Conservation (phyloP, 192 early-diverging fungal species). For the Chytriomyces confervae region DNA sequence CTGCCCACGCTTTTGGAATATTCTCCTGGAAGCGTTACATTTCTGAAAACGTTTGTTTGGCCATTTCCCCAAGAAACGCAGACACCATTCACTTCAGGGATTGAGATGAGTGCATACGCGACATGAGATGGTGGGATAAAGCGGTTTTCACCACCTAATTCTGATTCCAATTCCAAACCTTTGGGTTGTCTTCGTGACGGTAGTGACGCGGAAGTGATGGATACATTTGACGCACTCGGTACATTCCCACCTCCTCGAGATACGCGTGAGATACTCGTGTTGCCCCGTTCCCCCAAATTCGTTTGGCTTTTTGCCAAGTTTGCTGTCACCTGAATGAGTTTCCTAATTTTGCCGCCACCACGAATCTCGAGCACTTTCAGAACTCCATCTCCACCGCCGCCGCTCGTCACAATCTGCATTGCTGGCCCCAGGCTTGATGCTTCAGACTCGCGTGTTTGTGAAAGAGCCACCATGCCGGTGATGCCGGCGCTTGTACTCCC, state of each 20-base stretch:
- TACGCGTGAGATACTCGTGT: no score
- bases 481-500: not conserved
- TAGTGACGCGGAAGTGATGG: not conserved
- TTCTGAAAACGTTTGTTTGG: not conserved
- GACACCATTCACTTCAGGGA: slow-evolving; percentile 20
- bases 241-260: not conserved
- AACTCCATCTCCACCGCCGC: slow-evolving; percentile 4
- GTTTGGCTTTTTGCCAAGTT: no score
- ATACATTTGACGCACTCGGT: not conserved
- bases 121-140: not conserved
- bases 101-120: slow-evolving; percentile 3
- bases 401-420: not conserved
- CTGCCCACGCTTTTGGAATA: not conserved
- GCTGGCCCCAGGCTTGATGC: not conserved
- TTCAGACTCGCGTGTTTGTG: no score
- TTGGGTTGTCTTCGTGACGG: not conserved
- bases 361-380: slow-evolving; percentile 17
- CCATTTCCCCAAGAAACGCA: slow-evolving; percentile 24
- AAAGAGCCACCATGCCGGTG: slow-evolving; percentile 27
- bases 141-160: not conserved
- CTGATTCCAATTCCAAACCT: not conserved
- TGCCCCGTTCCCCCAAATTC: no score
- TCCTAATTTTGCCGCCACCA: slow-evolving; percentile 11
- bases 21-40: not conserved
- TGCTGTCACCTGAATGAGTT: not conserved